Percentiles rank a stretch among this genome's conserved stretches.
Conservation (phyloP, 805 yeast species). For the Kodamaea nitidulidarum region DNA sequence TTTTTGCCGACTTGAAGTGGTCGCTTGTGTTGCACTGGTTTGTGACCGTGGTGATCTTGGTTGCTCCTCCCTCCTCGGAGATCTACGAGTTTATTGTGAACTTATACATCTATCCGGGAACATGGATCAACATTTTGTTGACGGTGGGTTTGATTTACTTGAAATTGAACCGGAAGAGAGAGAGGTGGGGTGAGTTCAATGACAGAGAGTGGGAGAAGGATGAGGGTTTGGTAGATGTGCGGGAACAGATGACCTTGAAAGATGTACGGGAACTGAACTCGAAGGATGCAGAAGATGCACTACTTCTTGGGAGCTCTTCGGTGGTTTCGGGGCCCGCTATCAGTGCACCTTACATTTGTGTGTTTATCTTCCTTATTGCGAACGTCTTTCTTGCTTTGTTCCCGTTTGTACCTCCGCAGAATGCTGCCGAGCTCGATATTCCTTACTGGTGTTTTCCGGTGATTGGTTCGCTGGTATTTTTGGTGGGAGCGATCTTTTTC, state of each 20-base stretch:
- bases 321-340: slow-evolving; percentile 6
- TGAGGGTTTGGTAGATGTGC: too few species aligned
- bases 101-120: slow-evolving; percentile 59
- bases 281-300: slow-evolving; percentile 6
- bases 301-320: slow-evolving; percentile 2
- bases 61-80: slow-evolving; percentile 60
- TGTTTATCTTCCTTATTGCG: slow-evolving; percentile 38
- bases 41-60: slow-evolving; percentile 49
- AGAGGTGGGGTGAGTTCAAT: slow-evolving; percentile 35
- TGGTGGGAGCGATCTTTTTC: slow-evolving; percentile 36
- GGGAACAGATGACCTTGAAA: too few species aligned
- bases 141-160: slow-evolving; percentile 52
- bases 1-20: slow-evolving; percentile 41
- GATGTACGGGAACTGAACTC: too few species aligned
- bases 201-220: slow-evolving; percentile 5
- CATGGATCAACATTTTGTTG: slow-evolving; percentile 52
- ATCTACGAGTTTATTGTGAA: slow-evolving; percentile 63
- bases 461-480: slow-evolving; percentile 45
- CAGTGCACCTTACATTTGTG: slow-evolving; percentile 29
- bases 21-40: slow-evolving; percentile 54
- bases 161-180: slow-evolving; percentile 36
- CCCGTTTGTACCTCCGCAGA: slow-evolving; percentile 56
- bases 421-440: slow-evolving; percentile 25
- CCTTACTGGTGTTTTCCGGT: slow-evolving; percentile 60
- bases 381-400: slow-evolving; percentile 50